A percentile compares a stretch with the other conserved stretches of the same genome.
Conservation (phyloP, 257 asterid genomes). For the Eucommia ulmoides region DNA sequence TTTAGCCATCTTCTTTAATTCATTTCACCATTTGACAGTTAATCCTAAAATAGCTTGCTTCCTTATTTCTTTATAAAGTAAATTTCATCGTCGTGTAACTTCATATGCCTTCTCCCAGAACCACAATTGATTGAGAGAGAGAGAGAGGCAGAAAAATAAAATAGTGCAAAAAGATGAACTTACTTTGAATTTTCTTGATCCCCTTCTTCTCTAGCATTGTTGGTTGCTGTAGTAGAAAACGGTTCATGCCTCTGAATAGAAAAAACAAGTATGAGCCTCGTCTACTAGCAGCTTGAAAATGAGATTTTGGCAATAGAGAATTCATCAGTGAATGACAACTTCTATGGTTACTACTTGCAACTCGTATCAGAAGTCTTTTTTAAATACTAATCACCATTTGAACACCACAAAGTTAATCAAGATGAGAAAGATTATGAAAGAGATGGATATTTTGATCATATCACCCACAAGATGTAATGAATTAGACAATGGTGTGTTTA, state of each 20-base stretch:
- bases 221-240: constrained; percentile 17
- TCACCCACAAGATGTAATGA: too few species aligned
- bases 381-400: too few species aligned
- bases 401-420: too few species aligned
- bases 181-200: constrained; percentile 24
- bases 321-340: too few species aligned
- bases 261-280: too few species aligned
- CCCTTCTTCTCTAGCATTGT: constrained; percentile 12
- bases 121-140: not conserved
- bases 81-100: not conserved
- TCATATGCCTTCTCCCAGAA: not conserved
- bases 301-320: too few species aligned
- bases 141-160: not conserved
- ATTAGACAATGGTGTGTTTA: too few species aligned
- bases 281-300: too few species aligned
- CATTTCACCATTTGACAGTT: not conserved
- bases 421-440: too few species aligned
- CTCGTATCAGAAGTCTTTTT: too few species aligned
- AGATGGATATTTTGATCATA: too few species aligned
- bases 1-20: not conserved
- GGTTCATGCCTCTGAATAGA: constrained; percentile 16
- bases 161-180: not conserved
- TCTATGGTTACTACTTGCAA: too few species aligned
- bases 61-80: not conserved
- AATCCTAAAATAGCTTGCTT: not conserved